These are phyloP conservation scores for Coemansia sp. DNA, from an alignment of 192 early-diverging fungal genomes.

Conservation along the genomic window DNA sequence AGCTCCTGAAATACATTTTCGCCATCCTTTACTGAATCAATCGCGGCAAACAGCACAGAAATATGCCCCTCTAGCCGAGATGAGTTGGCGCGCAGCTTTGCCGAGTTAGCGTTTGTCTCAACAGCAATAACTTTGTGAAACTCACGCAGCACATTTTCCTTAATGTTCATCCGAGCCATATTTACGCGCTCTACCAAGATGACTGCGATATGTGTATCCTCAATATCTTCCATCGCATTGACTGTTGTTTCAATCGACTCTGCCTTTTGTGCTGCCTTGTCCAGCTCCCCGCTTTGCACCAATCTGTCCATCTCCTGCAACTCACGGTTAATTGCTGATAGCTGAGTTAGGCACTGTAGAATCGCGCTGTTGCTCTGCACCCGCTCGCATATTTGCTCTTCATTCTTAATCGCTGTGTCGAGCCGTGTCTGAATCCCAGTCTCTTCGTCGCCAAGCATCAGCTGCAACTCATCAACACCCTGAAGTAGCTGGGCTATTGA, in stretches of 20 bases:
- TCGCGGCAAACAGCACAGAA: constrained; percentile 12
- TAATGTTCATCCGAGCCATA: constrained; percentile 19
- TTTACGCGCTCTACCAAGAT: constrained; percentile 10
- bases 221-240: constrained; percentile 2
- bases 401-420: constrained; percentile 9
- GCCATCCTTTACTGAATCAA: constrained; percentile 13
- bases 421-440: constrained; percentile 24
- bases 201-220: constrained; percentile 6
- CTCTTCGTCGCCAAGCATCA: constrained; percentile 27
- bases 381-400: constrained; percentile 5
- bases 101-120: neutral
- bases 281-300: neutral
- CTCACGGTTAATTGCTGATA: constrained; percentile 11
- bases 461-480: constrained; percentile 31
- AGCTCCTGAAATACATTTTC: constrained; percentile 6
- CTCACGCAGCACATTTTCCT: constrained; percentile 6
- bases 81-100: neutral
- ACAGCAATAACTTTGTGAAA: constrained; percentile 5
- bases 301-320: constrained; percentile 14
- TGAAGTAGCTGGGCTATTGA: constrained; percentile 16
- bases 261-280: constrained; percentile 13
- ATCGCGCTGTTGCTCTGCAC: constrained; percentile 8
- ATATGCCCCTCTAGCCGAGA: neutral
- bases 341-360: constrained; percentile 10
- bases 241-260: constrained; percentile 5